Evolutionary conservation across 345 rosid species (phyloP), one percentile per base, ranked within the genome.

Genomic region (Eucalyptus dawsonii): DNA sequence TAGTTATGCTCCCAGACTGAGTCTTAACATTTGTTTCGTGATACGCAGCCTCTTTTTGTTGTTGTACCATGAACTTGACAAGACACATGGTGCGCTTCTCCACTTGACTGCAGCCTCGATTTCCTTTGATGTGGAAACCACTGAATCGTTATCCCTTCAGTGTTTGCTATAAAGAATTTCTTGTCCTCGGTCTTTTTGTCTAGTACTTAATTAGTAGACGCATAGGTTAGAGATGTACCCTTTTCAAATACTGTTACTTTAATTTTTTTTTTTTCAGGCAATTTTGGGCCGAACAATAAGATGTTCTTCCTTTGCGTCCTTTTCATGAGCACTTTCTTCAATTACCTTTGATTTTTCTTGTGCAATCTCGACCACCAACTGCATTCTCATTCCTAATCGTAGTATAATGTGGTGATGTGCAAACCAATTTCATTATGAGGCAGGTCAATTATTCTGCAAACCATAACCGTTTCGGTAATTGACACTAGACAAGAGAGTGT

Each of bases 31-130:
- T 42, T 42, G 51, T 88, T 54, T 87, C 40, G 50, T 72, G 86
- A 76, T 40, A 2, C 92, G 96, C 99, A 96, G 98, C 98, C 98
- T 83, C 94, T 97, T 97, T 91, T 97, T 91, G 91, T 91, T 50
- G 95, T 97, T 89, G 93, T 37, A 44, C 95, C 97, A 15, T 97
- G 95, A 88, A 25, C 80, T 42, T 42, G 15, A 86, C 50, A 21
- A 37, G 29, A 22, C 15, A 24, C 53, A 60, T 47, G 19, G 29
- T 49, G n/a, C 22, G 65, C 53, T 80, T 13, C 51, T 49, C 90
- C n/a, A n/a, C 58, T 86, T 16, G 81, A n/a, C 25, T 16, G 14
- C 51, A 12, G 5, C 47, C 50, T 19, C 45, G 24, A 42, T 45
- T 21, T 87, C 19, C 88, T 60, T 34, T 14, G 29, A 45, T 86